Conservation (phyloP, 164 flowering plant genomes). For the Umbellularia californica region DNA sequence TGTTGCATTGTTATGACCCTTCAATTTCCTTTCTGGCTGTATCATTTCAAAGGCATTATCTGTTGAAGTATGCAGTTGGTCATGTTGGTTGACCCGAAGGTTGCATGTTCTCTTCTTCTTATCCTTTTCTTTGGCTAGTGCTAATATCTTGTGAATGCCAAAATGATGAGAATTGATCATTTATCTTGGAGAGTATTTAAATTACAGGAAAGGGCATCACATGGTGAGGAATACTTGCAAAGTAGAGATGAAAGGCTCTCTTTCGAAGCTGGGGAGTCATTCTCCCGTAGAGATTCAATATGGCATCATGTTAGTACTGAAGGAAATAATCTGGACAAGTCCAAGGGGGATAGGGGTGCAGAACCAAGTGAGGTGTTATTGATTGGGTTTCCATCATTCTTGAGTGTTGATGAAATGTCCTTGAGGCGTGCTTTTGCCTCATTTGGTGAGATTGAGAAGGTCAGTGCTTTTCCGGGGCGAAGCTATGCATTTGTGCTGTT, state of each 20-base stretch:
- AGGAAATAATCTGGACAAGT: constrained; percentile 34
- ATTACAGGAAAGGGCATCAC: constrained; percentile 71
- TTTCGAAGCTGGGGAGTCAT: constrained; percentile 33
- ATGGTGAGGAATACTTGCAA: constrained; percentile 40
- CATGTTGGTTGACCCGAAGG: background rate
- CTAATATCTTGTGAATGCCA: background rate
- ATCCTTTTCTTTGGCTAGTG: background rate
- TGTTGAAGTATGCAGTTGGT: background rate
- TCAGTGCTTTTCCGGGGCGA: constrained; percentile 83
- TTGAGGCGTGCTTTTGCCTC: constrained; percentile 78
- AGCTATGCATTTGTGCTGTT: constrained; percentile 89
- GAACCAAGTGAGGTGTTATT: constrained; percentile 91
- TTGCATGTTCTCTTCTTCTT: background rate
- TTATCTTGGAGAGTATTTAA: constrained; percentile 22
- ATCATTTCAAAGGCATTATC: background rate
- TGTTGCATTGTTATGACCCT: background rate
- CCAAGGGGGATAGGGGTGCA: constrained; percentile 52
- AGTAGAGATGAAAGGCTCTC: constrained; percentile 43
- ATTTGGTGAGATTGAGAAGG: constrained; percentile 85
- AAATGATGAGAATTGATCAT: constrained; percentile 1
- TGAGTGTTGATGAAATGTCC: constrained; percentile 70
- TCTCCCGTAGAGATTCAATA: constrained; percentile 50
- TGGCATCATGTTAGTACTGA: constrained; percentile 45
- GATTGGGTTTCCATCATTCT: constrained; percentile 79
- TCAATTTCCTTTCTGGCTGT: background rate